Conservation (phyloP, 2,329 filamentous ascomycete species). For the Neonectria punicea region DNA sequence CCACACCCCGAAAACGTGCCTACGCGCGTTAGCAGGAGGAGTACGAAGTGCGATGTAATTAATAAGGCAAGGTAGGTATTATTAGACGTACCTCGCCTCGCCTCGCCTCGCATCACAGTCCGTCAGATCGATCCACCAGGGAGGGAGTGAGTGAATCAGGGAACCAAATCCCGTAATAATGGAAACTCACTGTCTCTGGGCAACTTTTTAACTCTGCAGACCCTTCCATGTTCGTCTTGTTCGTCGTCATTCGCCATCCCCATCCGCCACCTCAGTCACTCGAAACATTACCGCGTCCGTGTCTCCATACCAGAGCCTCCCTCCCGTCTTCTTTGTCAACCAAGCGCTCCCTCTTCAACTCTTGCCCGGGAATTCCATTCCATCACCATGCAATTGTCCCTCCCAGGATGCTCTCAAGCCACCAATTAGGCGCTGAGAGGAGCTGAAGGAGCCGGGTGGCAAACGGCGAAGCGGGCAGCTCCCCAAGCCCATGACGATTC, state of each 20-base stretch:
- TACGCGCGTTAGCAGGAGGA: neutral
- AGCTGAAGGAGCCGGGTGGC: constrained; percentile 6
- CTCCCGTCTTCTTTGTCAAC: neutral
- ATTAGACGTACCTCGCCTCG: neutral
- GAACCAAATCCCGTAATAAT: too few species aligned
- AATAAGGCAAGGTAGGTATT: constrained; percentile 1
- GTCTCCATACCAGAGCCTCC: constrained; percentile 5
- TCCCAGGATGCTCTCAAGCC: constrained; percentile 4
- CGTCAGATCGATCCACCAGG: neutral
- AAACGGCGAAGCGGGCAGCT: neutral
- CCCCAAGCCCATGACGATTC: constrained; percentile 10
- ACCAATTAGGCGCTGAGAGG: neutral
- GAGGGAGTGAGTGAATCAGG: neutral
- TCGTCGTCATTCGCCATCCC: constrained; percentile 8
- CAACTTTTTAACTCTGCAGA: neutral
- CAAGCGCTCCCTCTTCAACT: constrained; percentile 1
- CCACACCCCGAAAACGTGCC: neutral
- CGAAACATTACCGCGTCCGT: neutral
- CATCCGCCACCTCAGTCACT: constrained; percentile 3
- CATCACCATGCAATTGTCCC: constrained; percentile 1
- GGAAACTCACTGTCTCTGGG: neutral
- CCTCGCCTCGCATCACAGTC: neutral
- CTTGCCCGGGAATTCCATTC: neutral
- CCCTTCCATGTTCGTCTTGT: constrained; percentile 4
- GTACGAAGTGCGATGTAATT: neutral